Conservation (phyloP, 2,329 filamentous ascomycete genomes). For the Aspergillus candidus region DNA sequence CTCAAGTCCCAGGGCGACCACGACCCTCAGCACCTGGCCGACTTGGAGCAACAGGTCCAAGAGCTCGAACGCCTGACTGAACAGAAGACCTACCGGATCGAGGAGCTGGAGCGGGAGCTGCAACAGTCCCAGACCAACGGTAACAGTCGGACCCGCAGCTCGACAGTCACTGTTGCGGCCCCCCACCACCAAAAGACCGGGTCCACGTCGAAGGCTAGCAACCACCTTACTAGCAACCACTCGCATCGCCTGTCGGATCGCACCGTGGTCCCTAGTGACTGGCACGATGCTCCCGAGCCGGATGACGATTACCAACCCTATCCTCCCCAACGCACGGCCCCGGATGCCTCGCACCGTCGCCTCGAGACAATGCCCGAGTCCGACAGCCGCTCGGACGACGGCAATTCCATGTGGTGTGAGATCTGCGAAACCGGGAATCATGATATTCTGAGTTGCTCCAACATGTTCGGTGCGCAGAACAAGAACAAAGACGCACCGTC, state of each 20-base stretch:
- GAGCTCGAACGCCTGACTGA: slow-evolving; percentile 70
- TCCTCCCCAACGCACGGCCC: slow-evolving; percentile 21
- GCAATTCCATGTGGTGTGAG: slow-evolving; percentile 79
- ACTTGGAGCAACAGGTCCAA: slow-evolving; percentile 71
- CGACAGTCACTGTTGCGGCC: slow-evolving; percentile 30
- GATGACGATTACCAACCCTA: slow-evolving; percentile 21
- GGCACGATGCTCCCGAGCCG: slow-evolving; percentile 29
- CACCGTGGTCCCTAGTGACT: slow-evolving; percentile 38
- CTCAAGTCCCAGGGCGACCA: slow-evolving; percentile 30
- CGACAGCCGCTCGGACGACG: slow-evolving; percentile 60
- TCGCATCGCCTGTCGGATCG: slow-evolving; percentile 38
- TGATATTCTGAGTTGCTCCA: slow-evolving; percentile 89
- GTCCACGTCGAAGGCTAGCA: slow-evolving; percentile 22
- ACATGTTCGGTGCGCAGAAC: slow-evolving; percentile 61
- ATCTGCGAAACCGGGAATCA: slow-evolving; percentile 90
- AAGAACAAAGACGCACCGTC: slow-evolving; percentile 12
- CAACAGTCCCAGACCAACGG: slow-evolving; percentile 36
- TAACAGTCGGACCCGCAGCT: slow-evolving; percentile 28
- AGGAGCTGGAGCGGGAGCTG: slow-evolving; percentile 78
- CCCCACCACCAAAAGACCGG: slow-evolving; percentile 29
- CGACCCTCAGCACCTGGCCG: slow-evolving; percentile 52
- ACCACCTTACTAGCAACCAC: slow-evolving; percentile 25
- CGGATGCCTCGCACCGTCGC: slow-evolving; percentile 25
- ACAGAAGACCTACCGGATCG: slow-evolving; percentile 66
- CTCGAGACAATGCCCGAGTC: slow-evolving; percentile 38